phyloP scores from a whole-genome alignment of 176 grass and related monocot species.

The Oryza glaberrima region DNA sequence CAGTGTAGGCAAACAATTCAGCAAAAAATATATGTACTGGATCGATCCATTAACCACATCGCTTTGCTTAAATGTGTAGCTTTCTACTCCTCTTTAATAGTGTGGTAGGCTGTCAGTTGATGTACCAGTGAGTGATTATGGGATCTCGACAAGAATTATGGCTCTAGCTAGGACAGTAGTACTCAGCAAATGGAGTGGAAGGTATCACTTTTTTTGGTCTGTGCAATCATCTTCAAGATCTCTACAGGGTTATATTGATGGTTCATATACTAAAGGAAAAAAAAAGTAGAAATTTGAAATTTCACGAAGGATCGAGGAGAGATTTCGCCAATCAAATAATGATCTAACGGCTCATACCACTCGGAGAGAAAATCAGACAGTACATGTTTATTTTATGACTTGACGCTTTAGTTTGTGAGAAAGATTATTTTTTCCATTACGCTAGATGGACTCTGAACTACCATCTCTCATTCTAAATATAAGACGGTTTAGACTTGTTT shows the following conservation, averaged over 20 bases:
- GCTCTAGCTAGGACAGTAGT: neutral
- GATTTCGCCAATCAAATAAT: no score
- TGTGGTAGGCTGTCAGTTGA: neutral
- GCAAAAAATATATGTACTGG: slow-evolving; percentile 14
- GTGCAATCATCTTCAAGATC: neutral
- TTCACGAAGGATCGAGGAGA: no score
- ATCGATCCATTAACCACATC: neutral
- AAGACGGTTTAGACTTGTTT: no score
- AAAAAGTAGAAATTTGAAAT: no score
- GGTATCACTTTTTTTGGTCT: neutral
- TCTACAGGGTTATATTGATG: neutral
- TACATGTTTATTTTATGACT: no score
- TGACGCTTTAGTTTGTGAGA: no score
- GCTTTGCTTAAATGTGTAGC: slow-evolving; percentile 23
- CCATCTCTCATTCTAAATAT: no score
- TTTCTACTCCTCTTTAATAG: slow-evolving; percentile 17
- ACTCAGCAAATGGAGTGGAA: neutral
- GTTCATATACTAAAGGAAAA: neutral
- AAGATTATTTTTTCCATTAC: no score
- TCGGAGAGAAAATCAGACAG: no score
- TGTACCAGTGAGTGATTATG: neutral
- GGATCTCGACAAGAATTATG: neutral
- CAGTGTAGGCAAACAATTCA: slow-evolving; percentile 9
- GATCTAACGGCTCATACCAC: no score
- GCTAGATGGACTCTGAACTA: no score